phyloP scores from a whole-genome alignment of 139 green algal species.

The Limnomonas spitsbergensis region DNA sequence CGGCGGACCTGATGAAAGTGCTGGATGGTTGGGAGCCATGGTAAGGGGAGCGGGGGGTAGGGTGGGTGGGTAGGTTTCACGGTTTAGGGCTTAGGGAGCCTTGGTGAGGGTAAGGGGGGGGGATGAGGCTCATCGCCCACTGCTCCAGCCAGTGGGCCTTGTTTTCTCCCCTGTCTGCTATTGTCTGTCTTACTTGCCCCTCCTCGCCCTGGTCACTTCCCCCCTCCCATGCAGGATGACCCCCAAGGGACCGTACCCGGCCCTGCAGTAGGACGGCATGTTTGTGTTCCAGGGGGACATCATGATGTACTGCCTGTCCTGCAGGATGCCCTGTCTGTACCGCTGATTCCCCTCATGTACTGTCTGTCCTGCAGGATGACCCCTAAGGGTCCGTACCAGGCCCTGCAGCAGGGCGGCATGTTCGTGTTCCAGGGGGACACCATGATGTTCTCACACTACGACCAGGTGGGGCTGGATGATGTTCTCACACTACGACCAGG shows the following conservation, averaged over 20 bases:
- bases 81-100: too few relatives aligned
- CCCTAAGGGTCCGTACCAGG: neutral
- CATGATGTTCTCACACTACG: slow-evolving; percentile 59
- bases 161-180: too few relatives aligned
- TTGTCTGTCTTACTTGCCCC: too few relatives aligned
- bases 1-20: slow-evolving; percentile 58
- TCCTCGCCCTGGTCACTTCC: too few relatives aligned
- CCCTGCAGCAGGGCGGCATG: slow-evolving; percentile 66
- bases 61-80: neutral
- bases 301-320: slow-evolving; percentile 50
- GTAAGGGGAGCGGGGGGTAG: slow-evolving; percentile 61
- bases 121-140: too few relatives aligned
- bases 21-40: slow-evolving; percentile 68
- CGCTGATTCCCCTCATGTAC: too few relatives aligned
- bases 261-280: slow-evolving; percentile 65
- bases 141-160: too few relatives aligned
- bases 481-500: slow-evolving; percentile 53
- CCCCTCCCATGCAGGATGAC: neutral
- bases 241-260: neutral
- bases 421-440: slow-evolving; percentile 69
- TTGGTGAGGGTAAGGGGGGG: too few relatives aligned
- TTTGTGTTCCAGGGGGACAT: slow-evolving; percentile 70
- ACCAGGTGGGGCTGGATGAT: slow-evolving; percentile 45
- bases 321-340: too few relatives aligned
- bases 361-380: neutral